phyloP scores from a whole-genome alignment of 495 filamentous ascomycete genomes.

The Aspergillus biplanus region DNA sequence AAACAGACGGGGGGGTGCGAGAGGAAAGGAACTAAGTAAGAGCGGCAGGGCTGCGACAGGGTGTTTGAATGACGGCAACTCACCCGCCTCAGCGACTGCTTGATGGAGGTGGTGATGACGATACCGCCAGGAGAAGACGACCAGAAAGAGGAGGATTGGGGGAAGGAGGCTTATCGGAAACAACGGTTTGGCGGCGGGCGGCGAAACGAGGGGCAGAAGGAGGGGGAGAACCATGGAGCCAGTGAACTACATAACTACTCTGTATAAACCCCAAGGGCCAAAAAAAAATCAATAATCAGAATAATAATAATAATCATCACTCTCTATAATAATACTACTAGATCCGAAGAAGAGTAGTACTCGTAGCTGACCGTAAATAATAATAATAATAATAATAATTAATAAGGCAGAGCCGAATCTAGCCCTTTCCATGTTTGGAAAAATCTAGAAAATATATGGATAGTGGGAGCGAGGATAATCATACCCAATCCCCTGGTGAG shows the following conservation, averaged over 20 bases:
- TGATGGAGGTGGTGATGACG: slow-evolving; percentile 20
- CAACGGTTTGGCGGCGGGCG: slow-evolving; percentile 25
- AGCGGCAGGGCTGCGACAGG: slow-evolving; percentile 16
- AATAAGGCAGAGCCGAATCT: too few relatives aligned
- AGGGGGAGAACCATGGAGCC: slow-evolving; percentile 20
- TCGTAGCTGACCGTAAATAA: too few relatives aligned
- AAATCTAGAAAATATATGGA: too few relatives aligned
- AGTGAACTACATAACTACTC: slow-evolving; percentile 6
- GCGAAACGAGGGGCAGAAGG: slow-evolving; percentile 30
- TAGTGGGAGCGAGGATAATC: too few relatives aligned
- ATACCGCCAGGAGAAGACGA: slow-evolving; percentile 14
- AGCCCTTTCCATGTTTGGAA: too few relatives aligned
- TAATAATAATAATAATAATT: too few relatives aligned
- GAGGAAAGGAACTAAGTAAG: slow-evolving; percentile 10
- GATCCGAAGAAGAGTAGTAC: too few relatives aligned
- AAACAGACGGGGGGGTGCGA: slow-evolving; percentile 2
- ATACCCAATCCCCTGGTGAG: too few relatives aligned
- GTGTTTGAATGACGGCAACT: slow-evolving; percentile 25
- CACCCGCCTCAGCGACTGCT: slow-evolving; percentile 12
- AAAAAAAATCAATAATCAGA: background rate
- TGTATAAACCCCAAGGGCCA: slow-evolving; percentile 8
- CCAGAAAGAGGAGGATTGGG: background rate
- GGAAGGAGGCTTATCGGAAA: slow-evolving; percentile 33
- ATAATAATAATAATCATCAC: background rate
- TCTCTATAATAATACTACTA: background rate